phyloP scores from a whole-genome alignment of 2,329 filamentous ascomycete genomes.

The Amauroascus niger region DNA sequence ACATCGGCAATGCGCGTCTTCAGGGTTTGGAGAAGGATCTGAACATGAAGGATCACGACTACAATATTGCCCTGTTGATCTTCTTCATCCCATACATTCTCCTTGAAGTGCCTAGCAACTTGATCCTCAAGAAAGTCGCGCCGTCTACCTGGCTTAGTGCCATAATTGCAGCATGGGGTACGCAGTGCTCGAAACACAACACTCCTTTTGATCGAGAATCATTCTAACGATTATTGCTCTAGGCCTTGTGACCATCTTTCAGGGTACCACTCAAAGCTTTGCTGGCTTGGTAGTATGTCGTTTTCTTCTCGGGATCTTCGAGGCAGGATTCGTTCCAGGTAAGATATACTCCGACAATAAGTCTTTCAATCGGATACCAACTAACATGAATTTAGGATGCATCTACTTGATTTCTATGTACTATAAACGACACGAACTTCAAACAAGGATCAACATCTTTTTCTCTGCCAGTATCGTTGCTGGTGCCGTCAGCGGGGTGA shows the following conservation, averaged over 20 bases:
- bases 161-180: slow-evolving; percentile 34
- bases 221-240: not conserved
- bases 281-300: slow-evolving; percentile 31
- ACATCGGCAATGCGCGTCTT: slow-evolving; percentile 42
- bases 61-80: slow-evolving; percentile 36
- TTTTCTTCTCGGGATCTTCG: slow-evolving; percentile 31
- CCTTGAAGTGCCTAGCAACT: slow-evolving; percentile 40
- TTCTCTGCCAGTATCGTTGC: slow-evolving; percentile 32
- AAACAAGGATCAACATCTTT: slow-evolving; percentile 32
- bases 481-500: slow-evolving; percentile 33
- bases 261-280: slow-evolving; percentile 35
- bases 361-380: not conserved
- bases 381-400: slow-evolving; percentile 19
- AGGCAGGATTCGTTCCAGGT: slow-evolving; percentile 34
- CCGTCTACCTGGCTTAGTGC: slow-evolving; percentile 36
- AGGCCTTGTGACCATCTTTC: slow-evolving; percentile 38
- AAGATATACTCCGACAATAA: not conserved
- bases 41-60: slow-evolving; percentile 36
- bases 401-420: slow-evolving; percentile 29
- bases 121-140: slow-evolving; percentile 37
- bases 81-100: slow-evolving; percentile 42
- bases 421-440: slow-evolving; percentile 33
- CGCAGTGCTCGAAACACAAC: not conserved
- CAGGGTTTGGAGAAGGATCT: slow-evolving; percentile 38
- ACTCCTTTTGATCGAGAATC: not conserved